Base-by-base conservation (phyloP, 1,284 basidiomycete species). In the Ustilago nuda region DNA sequence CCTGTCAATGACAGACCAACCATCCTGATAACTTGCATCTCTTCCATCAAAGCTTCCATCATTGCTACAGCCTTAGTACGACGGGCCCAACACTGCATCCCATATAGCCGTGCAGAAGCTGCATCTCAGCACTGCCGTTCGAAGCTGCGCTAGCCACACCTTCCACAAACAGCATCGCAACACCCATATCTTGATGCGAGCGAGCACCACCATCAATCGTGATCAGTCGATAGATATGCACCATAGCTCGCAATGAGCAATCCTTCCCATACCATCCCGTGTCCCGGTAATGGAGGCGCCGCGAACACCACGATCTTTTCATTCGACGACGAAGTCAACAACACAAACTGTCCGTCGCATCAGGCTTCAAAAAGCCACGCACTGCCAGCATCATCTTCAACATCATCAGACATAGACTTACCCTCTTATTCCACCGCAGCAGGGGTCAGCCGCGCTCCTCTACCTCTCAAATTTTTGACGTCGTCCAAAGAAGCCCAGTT, bases 401-500 rank as follows among this genome's bases (percentile, higher is more conserved):
- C 30, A 7, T 45, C 62, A 0, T 53, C 37, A n/a, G 56, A 62
- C 32, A 43, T 56, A 12, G 64, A 59, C 3, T 56, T 72, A 11
- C 65, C 70, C 1, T 57, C 61, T 6, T 72, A 72, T 32, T 67
- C 65, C 8, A 61, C 17, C 5, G 43, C 53, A 53, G 54, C 70
- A 35, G 61, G 41, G 2, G 32, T 45, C 3, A 35, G 30, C 3
- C 73, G 73, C 13, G 27, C 68, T 17, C 61, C 76, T 9, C 63
- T 75, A 1, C 72, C 63, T 13, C 55, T 84, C 36, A 81, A 79
- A n/a, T 86, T 81, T 2, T 80, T 79, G 19, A 61, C 70, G 13
- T 68, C 83, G 1, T 83, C 82, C 3, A 79, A 86, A 54, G 87
- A 87, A 70, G 82, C 83, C 2, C 76, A 84, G 35, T 87, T 82